Evolutionary conservation across 441 rosid species (phyloP).

Genomic region (Gossypium aridum): DNA sequence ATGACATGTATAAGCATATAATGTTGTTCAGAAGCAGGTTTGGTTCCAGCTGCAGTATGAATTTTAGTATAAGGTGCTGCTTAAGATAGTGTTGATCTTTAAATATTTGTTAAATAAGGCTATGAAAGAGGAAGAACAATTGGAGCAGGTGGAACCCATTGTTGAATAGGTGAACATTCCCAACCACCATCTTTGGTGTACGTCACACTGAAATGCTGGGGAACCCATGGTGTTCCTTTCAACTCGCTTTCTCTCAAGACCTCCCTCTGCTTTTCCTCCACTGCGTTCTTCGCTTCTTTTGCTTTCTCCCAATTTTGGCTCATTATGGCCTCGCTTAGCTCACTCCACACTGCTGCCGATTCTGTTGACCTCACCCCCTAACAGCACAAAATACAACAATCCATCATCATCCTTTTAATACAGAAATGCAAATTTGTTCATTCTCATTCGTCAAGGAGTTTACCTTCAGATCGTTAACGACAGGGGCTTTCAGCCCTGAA

Average conservation of each 20-base stretch:
- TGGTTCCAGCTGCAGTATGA: background rate
- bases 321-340: constrained; percentile 47
- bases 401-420: background rate
- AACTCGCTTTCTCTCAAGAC: constrained; percentile 34
- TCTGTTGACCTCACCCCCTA: constrained; percentile 55
- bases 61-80: background rate
- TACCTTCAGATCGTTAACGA: constrained; percentile 23
- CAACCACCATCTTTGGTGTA: constrained; percentile 45
- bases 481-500: constrained; percentile 45
- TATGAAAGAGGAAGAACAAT: constrained; percentile 44
- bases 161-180: constrained; percentile 53
- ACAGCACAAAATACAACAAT: background rate
- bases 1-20: background rate
- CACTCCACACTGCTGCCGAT: constrained; percentile 66
- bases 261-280: constrained; percentile 68
- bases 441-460: background rate
- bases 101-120: background rate
- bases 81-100: background rate
- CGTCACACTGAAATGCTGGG: constrained; percentile 49
- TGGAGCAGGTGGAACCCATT: constrained; percentile 61
- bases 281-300: constrained; percentile 46
- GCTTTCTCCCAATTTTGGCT: constrained; percentile 68
- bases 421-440: background rate
- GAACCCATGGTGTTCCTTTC: constrained; percentile 45
- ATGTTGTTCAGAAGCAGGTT: background rate